A percentile compares a stretch with the other conserved stretches of the same genome.
These are phyloP conservation scores for Nyctanthes arbortristis DNA, from an alignment of 257 asterid genomes.

Conservation along the genomic window DNA sequence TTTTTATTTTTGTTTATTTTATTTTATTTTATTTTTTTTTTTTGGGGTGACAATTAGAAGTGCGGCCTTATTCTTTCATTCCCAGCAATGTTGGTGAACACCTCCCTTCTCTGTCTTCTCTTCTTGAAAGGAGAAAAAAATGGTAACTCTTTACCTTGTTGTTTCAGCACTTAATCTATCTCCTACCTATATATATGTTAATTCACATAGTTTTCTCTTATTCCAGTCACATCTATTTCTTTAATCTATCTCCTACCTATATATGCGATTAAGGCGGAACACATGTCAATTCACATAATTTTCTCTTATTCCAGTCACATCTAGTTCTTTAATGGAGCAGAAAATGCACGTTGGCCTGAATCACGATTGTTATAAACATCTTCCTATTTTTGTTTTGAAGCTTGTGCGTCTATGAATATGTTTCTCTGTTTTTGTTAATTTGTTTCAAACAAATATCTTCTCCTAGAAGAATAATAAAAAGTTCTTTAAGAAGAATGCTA, in stretches of 20 bases:
- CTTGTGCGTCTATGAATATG: too few species aligned
- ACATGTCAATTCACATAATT: background rate
- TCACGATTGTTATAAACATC: background rate
- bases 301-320: background rate
- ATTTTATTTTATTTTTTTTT: background rate
- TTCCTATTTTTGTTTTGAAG: background rate
- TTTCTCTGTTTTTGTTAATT: background rate
- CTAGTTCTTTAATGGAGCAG: background rate
- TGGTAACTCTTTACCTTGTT: too few species aligned
- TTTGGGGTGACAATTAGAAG: background rate
- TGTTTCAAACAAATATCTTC: constrained; percentile 1
- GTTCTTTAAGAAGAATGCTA: constrained; percentile 22
- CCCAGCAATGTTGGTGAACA: background rate
- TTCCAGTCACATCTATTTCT: too few species aligned
- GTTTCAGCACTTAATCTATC: too few species aligned
- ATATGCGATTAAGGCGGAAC: background rate
- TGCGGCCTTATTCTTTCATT: background rate
- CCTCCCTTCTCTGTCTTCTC: background rate
- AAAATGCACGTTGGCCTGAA: background rate
- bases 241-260: background rate
- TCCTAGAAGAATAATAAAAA: background rate
- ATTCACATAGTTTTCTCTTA: too few species aligned
- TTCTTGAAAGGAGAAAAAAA: background rate
- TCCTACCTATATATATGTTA: too few species aligned
- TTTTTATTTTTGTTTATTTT: background rate